These are phyloP conservation scores for Vinca minor DNA, from an alignment of 257 asterid genomes.

Conservation along the genomic window DNA sequence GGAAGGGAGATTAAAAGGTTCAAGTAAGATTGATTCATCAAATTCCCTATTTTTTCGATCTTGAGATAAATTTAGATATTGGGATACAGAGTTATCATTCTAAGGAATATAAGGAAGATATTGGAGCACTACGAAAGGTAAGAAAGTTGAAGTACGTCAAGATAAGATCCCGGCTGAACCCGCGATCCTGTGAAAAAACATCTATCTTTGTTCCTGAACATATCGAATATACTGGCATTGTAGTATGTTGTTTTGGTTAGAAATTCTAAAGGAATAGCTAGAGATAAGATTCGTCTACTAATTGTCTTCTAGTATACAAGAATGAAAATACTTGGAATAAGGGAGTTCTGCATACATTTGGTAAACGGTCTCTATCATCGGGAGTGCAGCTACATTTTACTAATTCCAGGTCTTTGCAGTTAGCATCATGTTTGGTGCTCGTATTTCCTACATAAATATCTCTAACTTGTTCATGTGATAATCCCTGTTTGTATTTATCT, in stretches of 20 bases:
- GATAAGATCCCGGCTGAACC: background rate
- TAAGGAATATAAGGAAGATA: background rate
- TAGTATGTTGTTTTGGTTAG: background rate
- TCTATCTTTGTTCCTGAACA: background rate
- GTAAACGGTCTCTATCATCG: background rate
- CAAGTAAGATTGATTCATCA: background rate
- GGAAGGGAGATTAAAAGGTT: background rate
- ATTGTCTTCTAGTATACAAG: background rate
- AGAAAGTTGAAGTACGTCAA: no score
- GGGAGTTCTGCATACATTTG: background rate
- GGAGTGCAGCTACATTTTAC: background rate
- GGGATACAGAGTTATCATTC: background rate
- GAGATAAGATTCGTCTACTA: background rate
- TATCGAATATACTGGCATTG: no score
- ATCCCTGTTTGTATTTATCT: constrained; percentile 7
- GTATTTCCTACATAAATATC: background rate
- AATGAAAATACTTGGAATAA: background rate
- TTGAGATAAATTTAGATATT: background rate
- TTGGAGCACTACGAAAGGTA: background rate
- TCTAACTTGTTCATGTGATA: background rate
- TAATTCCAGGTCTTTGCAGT: background rate
- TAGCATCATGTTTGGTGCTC: background rate
- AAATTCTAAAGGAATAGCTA: background rate
- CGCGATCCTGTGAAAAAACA: no score
- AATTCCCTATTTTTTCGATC: background rate